Conservation (phyloP, 75 land plant species). For the Sequoiadendron giganteum region DNA sequence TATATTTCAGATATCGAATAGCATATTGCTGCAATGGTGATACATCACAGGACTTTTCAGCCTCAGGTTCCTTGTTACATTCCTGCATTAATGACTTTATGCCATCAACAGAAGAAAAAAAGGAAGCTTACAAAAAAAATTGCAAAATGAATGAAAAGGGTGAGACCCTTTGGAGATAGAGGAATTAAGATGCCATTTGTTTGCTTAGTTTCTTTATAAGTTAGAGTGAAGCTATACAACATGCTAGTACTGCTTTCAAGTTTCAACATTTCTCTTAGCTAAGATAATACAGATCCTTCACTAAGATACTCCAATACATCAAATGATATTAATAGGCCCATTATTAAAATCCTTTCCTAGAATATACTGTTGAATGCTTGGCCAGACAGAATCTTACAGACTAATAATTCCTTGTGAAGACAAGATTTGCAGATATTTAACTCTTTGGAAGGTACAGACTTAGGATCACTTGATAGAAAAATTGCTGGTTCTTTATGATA, state of each 20-base stretch:
- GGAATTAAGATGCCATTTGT: not conserved
- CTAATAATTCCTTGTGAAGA: not conserved
- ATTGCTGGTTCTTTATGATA: not conserved
- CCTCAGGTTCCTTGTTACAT: not conserved
- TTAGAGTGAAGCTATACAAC: not conserved
- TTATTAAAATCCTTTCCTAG: not conserved
- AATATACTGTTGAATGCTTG: not conserved
- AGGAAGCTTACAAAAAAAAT: not conserved
- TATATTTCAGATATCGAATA: slow-evolving; percentile 51
- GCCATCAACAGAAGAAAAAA: not conserved
- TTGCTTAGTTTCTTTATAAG: not conserved
- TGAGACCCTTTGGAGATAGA: not conserved
- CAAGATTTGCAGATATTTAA: not conserved
- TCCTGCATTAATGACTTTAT: slow-evolving; percentile 8
- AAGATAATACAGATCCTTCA: not conserved
- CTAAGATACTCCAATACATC: not conserved
- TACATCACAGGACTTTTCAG: not conserved
- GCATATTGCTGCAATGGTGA: slow-evolving; percentile 62
- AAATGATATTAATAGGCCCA: not conserved
- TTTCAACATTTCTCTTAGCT: not conserved
- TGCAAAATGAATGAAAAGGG: not conserved
- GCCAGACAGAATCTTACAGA: not conserved
- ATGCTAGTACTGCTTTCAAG: not conserved
- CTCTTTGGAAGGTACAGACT: not conserved
- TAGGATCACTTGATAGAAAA: not conserved